Conservation (phyloP, 2,329 filamentous ascomycete genomes). For the Phyllosticta citriasiana region DNA sequence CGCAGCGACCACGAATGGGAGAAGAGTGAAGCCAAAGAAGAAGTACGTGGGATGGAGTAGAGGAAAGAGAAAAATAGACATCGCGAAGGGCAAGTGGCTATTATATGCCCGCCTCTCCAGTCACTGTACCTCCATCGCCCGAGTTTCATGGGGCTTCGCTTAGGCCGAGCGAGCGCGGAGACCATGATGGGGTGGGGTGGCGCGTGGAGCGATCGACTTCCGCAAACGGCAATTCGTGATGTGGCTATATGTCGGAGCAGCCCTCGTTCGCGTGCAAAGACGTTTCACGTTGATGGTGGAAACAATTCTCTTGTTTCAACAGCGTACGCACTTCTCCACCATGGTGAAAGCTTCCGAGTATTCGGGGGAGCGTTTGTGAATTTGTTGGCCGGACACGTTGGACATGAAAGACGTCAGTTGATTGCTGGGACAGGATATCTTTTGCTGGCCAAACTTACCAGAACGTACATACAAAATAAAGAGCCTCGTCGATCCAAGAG, state of each 20-base stretch:
- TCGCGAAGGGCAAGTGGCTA: not conserved
- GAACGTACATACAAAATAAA: too few relatives aligned
- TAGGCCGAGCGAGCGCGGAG: slow-evolving; percentile 5
- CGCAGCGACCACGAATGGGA: slow-evolving; percentile 6
- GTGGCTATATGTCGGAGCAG: not conserved
- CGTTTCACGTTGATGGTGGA: slow-evolving; percentile 6
- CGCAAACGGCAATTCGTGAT: slow-evolving; percentile 4
- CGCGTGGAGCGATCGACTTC: not conserved
- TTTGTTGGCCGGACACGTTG: too few relatives aligned
- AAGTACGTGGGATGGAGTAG: not conserved
- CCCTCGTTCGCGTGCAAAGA: slow-evolving; percentile 1
- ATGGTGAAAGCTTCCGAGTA: not conserved
- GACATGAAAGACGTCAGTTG: too few relatives aligned
- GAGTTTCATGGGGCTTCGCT: slow-evolving; percentile 8
- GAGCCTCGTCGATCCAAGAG: not conserved
- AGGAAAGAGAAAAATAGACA: not conserved
- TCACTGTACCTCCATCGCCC: not conserved
- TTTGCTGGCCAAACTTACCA: too few relatives aligned
- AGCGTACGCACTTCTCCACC: slow-evolving; percentile 2
- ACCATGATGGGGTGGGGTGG: not conserved
- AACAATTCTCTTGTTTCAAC: slow-evolving; percentile 7
- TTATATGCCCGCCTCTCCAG: not conserved
- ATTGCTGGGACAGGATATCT: not conserved
- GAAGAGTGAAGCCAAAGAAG: not conserved
- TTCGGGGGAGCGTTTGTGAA: too few relatives aligned